Evolutionary conservation across 176 grass and related monocot genomes (phyloP), one percentile per base, ranked within the genome.

Genomic region (Eremochloa ophiuroides): DNA sequence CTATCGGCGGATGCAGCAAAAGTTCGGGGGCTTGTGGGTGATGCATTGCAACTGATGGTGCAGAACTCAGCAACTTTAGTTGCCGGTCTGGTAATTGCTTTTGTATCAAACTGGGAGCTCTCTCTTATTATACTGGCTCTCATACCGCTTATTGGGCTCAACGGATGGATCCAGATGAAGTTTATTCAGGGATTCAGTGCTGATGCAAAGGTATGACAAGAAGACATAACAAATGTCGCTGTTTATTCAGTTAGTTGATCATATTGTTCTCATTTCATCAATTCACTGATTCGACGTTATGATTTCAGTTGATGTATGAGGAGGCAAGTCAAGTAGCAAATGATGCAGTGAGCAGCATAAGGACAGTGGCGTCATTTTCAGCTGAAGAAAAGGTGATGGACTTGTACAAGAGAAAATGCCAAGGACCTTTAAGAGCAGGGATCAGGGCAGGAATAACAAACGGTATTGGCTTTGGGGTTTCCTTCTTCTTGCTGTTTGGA

Each of bases 321-420:
- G 90, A 93, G 59, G 94, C 94, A 79, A 97, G 91, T 63, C 88
- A 97, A 68, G 86, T 97, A 64, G 94, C 94, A 53, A 97, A 88
- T 77, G 88, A 91, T 56, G 34, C 34, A 35, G 34, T 35, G 5
- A 35, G 34, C 34, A 35, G 34, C 34, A 35, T 35, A 35, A 35
- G 94, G 66, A 97, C 94, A 29, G 94, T 97, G 47, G 86, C 88
- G 20, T 97, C 94, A 47, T 97, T 97, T 71, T 97, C 88, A 38
- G 91, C 91, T 72, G 91, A 93, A 85, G 86, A 93, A 43, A 93
- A 91, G 74, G 84, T 97, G 31, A 88, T 91, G 78, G 77, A 89
- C 51, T 80, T 91, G 15, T 97, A 97, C 88, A 83, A 89, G 34
- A 82, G 80, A 22, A 93, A 97, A 80, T 97, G 94, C 4, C 84